Conservation (phyloP, 345 rosid genomes). For the Moricandia arvensis region DNA sequence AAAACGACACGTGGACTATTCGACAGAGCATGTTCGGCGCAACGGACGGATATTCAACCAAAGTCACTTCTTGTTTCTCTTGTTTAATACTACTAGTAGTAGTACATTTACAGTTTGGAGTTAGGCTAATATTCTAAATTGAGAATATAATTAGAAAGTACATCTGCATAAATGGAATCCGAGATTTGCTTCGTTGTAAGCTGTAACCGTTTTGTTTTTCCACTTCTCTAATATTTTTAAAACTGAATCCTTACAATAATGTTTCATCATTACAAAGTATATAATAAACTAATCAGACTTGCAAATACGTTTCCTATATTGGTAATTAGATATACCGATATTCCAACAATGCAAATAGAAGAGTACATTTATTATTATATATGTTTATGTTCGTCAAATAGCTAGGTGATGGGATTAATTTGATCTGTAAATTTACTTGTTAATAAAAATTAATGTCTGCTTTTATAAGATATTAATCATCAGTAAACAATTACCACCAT, state of each 20-base stretch:
- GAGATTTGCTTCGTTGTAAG: neutral
- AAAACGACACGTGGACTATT: constrained; percentile 7
- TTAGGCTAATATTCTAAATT: neutral
- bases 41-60: constrained; percentile 28
- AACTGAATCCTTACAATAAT: neutral
- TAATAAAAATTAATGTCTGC: too few relatives aligned
- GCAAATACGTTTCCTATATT: neutral
- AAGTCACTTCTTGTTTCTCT: neutral
- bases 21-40: constrained; percentile 42
- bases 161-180: neutral
- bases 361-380: neutral
- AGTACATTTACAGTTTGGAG: neutral
- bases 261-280: neutral
- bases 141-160: neutral
- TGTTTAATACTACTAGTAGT: neutral
- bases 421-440: too few relatives aligned
- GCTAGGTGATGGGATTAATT: too few relatives aligned
- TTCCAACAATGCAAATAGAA: neutral
- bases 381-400: too few relatives aligned
- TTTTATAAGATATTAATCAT: too few relatives aligned
- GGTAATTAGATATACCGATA: neutral
- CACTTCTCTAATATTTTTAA: neutral
- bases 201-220: neutral
- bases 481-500: too few relatives aligned
- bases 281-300: neutral